A percentile compares a stretch with the other conserved stretches of the same genome.
Evolutionary conservation across 2,329 filamentous ascomycete genomes (phyloP).

Genomic region (Aquanectria penicillioides): DNA sequence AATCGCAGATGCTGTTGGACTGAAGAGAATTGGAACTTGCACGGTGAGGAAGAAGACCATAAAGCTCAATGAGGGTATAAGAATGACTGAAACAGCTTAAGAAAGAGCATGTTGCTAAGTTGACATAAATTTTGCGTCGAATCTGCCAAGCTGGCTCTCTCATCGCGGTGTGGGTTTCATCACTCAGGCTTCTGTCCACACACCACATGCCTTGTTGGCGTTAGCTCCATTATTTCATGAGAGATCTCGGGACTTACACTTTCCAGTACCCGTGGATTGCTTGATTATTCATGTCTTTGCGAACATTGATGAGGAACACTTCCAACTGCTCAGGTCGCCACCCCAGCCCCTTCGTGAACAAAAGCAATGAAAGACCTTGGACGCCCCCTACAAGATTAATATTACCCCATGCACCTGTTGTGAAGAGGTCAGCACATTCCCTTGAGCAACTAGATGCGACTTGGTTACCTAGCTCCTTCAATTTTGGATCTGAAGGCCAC

Average conservation of each 20-base stretch:
- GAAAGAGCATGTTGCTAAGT: too few species aligned
- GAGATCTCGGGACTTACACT: not conserved
- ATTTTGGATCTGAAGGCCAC: slow-evolving; percentile 21
- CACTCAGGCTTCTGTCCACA: not conserved
- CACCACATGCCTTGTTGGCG: not conserved
- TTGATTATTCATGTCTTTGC: not conserved
- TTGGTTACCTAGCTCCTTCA: slow-evolving; percentile 15
- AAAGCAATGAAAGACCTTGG: slow-evolving; percentile 8
- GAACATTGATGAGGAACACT: not conserved
- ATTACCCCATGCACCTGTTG: slow-evolving; percentile 20
- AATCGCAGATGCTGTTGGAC: too few species aligned
- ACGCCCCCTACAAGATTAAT: slow-evolving; percentile 20
- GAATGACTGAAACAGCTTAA: too few species aligned
- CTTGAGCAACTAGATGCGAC: not conserved
- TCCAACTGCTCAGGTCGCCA: slow-evolving; percentile 5
- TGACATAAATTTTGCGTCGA: too few species aligned
- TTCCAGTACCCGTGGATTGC: slow-evolving; percentile 6
- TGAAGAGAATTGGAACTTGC: too few species aligned
- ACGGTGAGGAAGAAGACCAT: too few species aligned
- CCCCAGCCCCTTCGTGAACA: slow-evolving; percentile 20
- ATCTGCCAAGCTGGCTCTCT: too few species aligned
- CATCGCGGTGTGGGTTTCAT: too few species aligned
- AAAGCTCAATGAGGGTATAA: too few species aligned
- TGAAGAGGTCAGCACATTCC: not conserved
- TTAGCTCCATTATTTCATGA: not conserved